Evolutionary conservation across 768 basidiomycete genomes (phyloP).

Genomic region (Mycena polygramma): DNA sequence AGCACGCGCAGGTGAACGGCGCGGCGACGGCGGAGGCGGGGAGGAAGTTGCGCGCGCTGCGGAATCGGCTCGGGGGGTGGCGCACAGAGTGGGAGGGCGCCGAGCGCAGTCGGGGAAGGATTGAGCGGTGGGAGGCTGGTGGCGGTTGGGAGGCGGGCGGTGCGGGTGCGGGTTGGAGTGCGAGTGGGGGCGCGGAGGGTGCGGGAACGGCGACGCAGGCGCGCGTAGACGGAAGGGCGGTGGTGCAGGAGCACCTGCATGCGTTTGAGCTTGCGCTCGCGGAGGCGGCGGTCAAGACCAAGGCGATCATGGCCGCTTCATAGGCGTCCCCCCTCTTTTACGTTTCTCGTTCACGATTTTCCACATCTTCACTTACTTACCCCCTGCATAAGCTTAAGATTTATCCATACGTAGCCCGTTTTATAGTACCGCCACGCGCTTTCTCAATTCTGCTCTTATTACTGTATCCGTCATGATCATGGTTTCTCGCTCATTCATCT

Average conservation of each 20-base stretch:
- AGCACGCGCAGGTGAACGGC: conserved; percentile 90
- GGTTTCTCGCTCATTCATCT: no score
- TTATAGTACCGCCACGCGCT: no score
- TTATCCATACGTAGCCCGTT: no score
- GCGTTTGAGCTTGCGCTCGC: conserved; percentile 81
- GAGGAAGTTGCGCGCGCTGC: conserved; percentile 86
- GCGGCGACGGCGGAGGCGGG: conserved; percentile 89
- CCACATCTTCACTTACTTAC: no score
- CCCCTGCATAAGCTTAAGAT: no score
- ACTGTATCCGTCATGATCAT: no score
- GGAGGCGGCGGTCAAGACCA: conserved; percentile 82
- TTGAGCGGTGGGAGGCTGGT: conserved; percentile 87
- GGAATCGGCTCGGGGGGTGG: conserved; percentile 87
- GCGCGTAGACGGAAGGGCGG: conserved; percentile 74
- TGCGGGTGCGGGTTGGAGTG: conserved; percentile 66
- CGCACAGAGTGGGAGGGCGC: conserved; percentile 88
- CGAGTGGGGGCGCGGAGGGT: conserved; percentile 60
- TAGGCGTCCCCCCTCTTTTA: neutral
- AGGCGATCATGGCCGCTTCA: conserved; percentile 81
- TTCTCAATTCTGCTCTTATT: no score
- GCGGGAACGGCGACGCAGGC: conserved; percentile 43
- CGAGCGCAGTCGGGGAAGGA: conserved; percentile 79
- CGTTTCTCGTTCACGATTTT: no score
- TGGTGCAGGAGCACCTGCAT: conserved; percentile 83
- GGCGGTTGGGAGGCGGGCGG: conserved; percentile 52